Evolutionary conservation across 768 basidiomycete genomes (phyloP).

Genomic region (Tephrocybe rancida): DNA sequence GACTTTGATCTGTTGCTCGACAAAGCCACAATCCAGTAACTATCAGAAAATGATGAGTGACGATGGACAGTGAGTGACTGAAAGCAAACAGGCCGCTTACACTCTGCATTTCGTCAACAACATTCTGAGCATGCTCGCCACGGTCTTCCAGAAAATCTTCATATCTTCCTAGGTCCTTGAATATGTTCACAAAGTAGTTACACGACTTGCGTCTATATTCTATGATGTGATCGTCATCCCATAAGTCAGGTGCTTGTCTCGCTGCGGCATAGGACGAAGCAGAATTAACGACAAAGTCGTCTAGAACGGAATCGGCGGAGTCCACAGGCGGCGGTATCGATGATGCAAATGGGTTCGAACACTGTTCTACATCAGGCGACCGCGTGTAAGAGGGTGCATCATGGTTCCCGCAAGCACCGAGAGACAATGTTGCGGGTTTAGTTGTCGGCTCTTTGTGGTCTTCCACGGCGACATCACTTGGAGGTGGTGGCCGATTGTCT

Average conservation of each 20-base stretch:
- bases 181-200: neutral
- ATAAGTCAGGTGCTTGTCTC: neutral
- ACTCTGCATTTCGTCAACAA: neutral
- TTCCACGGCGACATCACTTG: neutral
- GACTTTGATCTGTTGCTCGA: neutral
- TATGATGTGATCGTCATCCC: neutral
- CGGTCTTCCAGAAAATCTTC: neutral
- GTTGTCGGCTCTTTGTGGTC: neutral
- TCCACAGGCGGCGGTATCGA: neutral
- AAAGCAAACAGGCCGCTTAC: neutral
- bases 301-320: neutral
- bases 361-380: neutral
- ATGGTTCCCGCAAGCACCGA: neutral
- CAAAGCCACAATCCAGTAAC: neutral
- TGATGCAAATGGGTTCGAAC: neutral
- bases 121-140: neutral
- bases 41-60: neutral
- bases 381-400: too few species aligned
- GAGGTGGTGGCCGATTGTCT: neutral
- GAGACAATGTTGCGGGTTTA: neutral
- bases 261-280: neutral
- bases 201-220: neutral
- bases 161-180: neutral
- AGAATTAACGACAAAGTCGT: neutral
- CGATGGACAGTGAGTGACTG: neutral